Conservation (phyloP, 2,329 filamentous ascomycete genomes). For the Nannizzia gypsea region DNA sequence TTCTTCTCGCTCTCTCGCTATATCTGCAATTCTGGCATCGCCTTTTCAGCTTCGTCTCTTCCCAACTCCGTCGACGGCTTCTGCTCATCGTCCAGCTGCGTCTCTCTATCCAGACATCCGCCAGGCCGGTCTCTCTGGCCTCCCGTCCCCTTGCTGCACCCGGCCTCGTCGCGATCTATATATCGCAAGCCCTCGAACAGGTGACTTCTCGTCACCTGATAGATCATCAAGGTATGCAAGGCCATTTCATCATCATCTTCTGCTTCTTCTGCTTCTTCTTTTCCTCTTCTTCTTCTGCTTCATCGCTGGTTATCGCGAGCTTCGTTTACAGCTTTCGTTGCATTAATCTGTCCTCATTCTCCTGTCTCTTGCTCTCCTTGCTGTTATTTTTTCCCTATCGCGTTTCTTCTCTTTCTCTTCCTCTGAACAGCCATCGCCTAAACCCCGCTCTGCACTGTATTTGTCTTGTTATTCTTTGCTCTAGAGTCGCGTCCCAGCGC, state of each 20-base stretch:
- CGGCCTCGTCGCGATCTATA: constrained; percentile 13
- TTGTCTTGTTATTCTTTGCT: not conserved
- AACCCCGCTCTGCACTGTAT: constrained; percentile 4
- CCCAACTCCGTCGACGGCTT: not conserved
- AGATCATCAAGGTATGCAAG: constrained; percentile 12
- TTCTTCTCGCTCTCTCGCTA: constrained; percentile 13
- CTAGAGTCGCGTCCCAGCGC: not conserved
- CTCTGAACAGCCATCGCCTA: not conserved
- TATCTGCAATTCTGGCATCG: constrained; percentile 3
- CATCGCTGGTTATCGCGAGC: not conserved
- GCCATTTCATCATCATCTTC: constrained; percentile 7
- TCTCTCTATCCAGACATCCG: not conserved
- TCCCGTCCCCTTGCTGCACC: not conserved
- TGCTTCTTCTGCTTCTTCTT: not conserved
- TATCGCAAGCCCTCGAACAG: constrained; percentile 13
- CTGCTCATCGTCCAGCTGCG: not conserved
- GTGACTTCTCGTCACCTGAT: constrained; percentile 17
- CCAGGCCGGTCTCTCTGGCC: not conserved
- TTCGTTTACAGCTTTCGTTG: not conserved
- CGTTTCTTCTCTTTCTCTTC: not conserved
- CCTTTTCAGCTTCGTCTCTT: not conserved
- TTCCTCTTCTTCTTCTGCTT: not conserved
- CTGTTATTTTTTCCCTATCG: not conserved
- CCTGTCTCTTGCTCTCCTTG: not conserved
- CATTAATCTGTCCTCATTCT: not conserved